Percentiles rank a stretch among this genome's conserved stretches.
Conservation (phyloP, 352 stramenopile genomes). For the Phytopythium delawarense region DNA sequence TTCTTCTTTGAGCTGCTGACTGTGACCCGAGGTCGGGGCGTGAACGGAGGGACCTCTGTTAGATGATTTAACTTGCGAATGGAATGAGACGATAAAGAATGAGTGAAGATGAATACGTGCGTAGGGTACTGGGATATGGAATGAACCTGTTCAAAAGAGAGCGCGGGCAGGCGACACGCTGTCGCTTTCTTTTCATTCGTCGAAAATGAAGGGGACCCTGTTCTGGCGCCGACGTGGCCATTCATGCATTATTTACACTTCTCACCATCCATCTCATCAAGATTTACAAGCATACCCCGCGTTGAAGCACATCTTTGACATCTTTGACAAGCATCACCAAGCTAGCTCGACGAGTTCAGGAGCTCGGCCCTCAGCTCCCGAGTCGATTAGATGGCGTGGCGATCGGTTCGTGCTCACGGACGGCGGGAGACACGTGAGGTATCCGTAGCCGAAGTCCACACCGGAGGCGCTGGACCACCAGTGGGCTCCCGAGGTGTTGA, state of each 20-base stretch:
- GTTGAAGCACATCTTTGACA: too few species aligned
- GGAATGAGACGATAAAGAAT: not conserved
- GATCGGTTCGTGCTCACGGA: too few species aligned
- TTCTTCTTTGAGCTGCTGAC: slow-evolving; percentile 2
- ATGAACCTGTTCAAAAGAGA: not conserved
- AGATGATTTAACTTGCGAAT: not conserved
- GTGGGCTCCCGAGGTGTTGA: too few species aligned
- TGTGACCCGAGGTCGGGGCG: not conserved
- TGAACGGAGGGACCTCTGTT: not conserved
- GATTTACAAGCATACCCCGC: too few species aligned
- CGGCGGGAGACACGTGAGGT: too few species aligned
- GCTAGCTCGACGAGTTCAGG: too few species aligned
- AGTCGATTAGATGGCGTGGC: too few species aligned
- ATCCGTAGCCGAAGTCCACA: too few species aligned
- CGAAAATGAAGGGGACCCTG: not conserved
- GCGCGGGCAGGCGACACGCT: not conserved
- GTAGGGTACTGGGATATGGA: not conserved
- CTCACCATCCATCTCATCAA: too few species aligned
- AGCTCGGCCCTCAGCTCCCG: too few species aligned
- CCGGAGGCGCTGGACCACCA: too few species aligned
- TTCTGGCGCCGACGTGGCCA: not conserved
- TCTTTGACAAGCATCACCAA: too few species aligned
- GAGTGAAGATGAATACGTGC: not conserved
- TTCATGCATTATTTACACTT: not conserved
- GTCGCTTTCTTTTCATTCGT: not conserved